Percentiles rank a stretch among this genome's conserved stretches.
phyloP scores from a whole-genome alignment of 768 basidiomycete genomes.

The Boletus bicolor region DNA sequence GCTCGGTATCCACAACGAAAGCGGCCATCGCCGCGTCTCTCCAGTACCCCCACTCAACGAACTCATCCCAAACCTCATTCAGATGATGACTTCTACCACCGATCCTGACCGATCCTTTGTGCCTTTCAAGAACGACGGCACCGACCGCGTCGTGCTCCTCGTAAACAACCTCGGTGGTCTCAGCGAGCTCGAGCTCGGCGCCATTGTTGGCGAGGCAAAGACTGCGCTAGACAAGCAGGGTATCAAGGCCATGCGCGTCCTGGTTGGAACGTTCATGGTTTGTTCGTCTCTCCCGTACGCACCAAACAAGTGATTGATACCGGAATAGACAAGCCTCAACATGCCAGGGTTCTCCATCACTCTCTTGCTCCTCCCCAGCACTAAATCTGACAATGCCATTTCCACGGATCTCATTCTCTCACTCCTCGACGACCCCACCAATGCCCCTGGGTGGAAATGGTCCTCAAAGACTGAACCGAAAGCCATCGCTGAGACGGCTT shows the following conservation, averaged over 20 bases:
- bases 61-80: constrained; percentile 67
- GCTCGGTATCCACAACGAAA: constrained; percentile 90
- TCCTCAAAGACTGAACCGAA: constrained; percentile 46
- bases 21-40: constrained; percentile 63
- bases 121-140: constrained; percentile 57
- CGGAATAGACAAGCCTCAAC: constrained; percentile 73
- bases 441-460: constrained; percentile 88
- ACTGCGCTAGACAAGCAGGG: constrained; percentile 52
- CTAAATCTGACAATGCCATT: constrained; percentile 38
- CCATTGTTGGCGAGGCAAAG: constrained; percentile 60
- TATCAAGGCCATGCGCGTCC: constrained; percentile 56
- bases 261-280: constrained; percentile 88
- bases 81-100: constrained; percentile 63
- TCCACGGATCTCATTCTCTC: constrained; percentile 48
- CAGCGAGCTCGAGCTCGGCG: constrained; percentile 77
- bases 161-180: constrained; percentile 88
- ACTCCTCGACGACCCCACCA: constrained; percentile 63
- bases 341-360: constrained; percentile 93
- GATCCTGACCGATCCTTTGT: constrained; percentile 80
- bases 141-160: constrained; percentile 71
- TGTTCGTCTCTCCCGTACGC: constrained; percentile 9
- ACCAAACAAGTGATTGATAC: background rate
- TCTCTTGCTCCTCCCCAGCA: constrained; percentile 66
- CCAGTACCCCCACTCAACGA: constrained; percentile 69
- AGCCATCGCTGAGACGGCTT: constrained; percentile 11